A percentile compares a stretch with the other conserved stretches of the same genome.
Conservation (phyloP, 129 eudicot genomes). For the Pseudognaphalium luteoalbum region DNA sequence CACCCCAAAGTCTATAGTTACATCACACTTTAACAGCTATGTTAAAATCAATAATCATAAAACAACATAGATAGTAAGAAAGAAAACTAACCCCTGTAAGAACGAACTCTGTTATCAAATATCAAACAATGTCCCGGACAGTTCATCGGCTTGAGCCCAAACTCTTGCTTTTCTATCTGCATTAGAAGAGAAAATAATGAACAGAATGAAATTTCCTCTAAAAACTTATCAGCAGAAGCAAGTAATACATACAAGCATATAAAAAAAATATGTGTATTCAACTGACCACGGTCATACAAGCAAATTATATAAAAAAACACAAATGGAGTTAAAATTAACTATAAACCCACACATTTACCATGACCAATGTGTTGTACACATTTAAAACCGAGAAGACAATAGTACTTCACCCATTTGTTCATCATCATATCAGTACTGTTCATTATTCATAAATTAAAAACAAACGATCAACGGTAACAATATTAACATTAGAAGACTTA, state of each 20-base stretch:
- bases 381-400: neutral
- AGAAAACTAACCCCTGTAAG: constrained; percentile 68
- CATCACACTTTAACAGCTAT: neutral
- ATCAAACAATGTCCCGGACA: constrained; percentile 93
- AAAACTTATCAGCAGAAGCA: constrained; percentile 5
- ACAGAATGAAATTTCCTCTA: constrained; percentile 6
- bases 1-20: neutral
- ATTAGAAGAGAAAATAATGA: constrained; percentile 21
- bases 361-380: neutral
- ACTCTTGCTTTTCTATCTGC: constrained; percentile 93
- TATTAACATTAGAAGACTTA: constrained; percentile 28
- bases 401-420: constrained; percentile 4
- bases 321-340: neutral
- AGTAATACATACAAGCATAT: neutral
- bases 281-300: neutral
- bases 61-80: neutral
- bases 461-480: neutral
- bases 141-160: constrained; percentile 97
- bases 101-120: constrained; percentile 80
- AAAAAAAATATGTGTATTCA: neutral
- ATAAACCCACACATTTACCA: neutral
- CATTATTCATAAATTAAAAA: neutral
- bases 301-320: neutral
- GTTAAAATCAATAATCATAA: constrained; percentile 2
- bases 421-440: neutral